phyloP scores from a whole-genome alignment of 164 flowering plant species.

The Pachysandra terminalis region DNA sequence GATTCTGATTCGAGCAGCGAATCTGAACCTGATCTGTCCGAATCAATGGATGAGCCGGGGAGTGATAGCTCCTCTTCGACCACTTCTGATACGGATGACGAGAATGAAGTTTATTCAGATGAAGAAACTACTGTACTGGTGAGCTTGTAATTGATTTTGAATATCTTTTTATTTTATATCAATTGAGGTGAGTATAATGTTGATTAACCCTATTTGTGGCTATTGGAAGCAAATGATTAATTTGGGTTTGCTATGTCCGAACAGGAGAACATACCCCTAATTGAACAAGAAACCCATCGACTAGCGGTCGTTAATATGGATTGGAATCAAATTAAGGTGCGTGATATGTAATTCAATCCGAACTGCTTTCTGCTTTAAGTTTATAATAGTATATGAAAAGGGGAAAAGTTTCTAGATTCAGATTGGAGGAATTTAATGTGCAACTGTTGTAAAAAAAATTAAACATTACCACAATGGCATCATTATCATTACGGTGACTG shows the following conservation, averaged over 20 bases:
- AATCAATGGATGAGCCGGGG: slow-evolving; percentile 11
- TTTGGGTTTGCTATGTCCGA: neutral
- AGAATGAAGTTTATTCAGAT: slow-evolving; percentile 22
- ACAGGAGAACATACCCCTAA: slow-evolving; percentile 54
- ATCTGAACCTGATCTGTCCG: slow-evolving; percentile 2
- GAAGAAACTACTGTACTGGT: slow-evolving; percentile 31
- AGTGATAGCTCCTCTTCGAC: slow-evolving; percentile 18
- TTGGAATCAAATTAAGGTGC: slow-evolving; percentile 80
- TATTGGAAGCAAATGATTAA: neutral
- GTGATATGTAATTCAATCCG: slow-evolving; percentile 4
- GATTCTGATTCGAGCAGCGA: slow-evolving; percentile 19
- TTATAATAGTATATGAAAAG: too few species aligned
- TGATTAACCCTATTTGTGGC: neutral
- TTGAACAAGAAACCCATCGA: slow-evolving; percentile 70
- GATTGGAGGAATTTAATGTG: too few species aligned
- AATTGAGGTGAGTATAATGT: too few species aligned
- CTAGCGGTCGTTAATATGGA: slow-evolving; percentile 88
- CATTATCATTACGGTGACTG: too few species aligned
- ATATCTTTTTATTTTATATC: neutral
- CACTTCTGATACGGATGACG: slow-evolving; percentile 30
- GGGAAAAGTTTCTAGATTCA: too few species aligned
- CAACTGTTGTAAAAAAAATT: too few species aligned
- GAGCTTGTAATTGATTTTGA: slow-evolving; percentile 1
- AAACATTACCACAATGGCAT: too few species aligned
- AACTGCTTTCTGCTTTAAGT: neutral